Base-by-base conservation (phyloP, 2,329 filamentous ascomycete species). In the Aspergillus transmontanensis region DNA sequence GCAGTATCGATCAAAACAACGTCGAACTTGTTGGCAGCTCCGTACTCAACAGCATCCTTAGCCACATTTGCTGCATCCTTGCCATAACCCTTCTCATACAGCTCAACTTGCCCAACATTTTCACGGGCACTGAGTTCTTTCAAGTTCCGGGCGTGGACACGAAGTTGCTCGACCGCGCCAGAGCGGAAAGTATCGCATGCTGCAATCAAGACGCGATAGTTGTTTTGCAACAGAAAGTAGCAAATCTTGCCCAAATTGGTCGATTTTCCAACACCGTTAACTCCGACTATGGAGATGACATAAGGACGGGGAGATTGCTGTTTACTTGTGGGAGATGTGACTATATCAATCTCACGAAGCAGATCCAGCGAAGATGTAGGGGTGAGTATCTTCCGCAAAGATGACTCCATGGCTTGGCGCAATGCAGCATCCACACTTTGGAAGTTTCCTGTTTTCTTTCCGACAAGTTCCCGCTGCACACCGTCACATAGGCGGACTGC, bases 221-320 rank as follows among this genome's bases (percentile, higher is more conserved):
- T 94, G 83, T 99, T 99, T 79, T 99, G 94, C 36, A 99, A 84
- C 43, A 99, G 84, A 82, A 99, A 99, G 81, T 95, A 99, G 78
- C 94, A 96, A 69, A 99, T 97, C 80, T 99, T 99, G 78, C 92
- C 94, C 43, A 99, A 85, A 76, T 97, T 98, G 58, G 95, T 99
- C 19, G 94, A 97, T 82, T 99, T 99, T 74, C 95, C 95, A 43
- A 99, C 95, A 59, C 95, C 95, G 77, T 99, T 99, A 75, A 99
- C 95, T 66, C 95, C 95, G 50, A 99, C 95, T 65, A 99, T 97
- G 62, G 93, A 97, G 76, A 99, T 96, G 72, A 98, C 94, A 76
- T 98, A 99, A 50, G 95, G 95, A 4, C 95, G 90, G 23, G 86
- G 79, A 64, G 86, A 82, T 64, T 89, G 83, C 34, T 88, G 89